Evolutionary conservation across 306 rosid species (phyloP).

Genomic region (Medicago lupulina): DNA sequence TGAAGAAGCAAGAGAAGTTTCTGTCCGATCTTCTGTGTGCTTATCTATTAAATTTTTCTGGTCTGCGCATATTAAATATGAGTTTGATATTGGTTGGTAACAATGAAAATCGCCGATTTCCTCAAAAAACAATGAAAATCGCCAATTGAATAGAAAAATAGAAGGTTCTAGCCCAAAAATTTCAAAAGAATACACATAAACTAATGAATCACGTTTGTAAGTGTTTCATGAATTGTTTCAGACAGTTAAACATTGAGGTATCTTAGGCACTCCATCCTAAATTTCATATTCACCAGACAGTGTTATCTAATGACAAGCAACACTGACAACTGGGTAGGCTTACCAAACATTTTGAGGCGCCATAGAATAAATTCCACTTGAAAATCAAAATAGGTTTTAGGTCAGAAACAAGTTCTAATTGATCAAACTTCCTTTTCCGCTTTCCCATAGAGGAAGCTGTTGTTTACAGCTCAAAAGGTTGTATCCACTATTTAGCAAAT

Average conservation of each 20-base stretch:
- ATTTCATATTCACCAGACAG: slow-evolving; percentile 28
- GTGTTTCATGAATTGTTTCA: slow-evolving; percentile 30
- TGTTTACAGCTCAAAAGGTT: slow-evolving; percentile 20
- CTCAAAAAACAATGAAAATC: slow-evolving; percentile 33
- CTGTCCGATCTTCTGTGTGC: slow-evolving; percentile 67
- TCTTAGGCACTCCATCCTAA: slow-evolving; percentile 21
- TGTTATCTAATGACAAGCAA: slow-evolving; percentile 30
- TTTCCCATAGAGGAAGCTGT: slow-evolving; percentile 22
- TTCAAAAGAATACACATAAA: slow-evolving; percentile 2
- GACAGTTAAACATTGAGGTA: slow-evolving; percentile 24
- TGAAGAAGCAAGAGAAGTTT: slow-evolving; percentile 74
- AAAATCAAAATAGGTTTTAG: slow-evolving; percentile 14
- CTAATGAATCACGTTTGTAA: neutral
- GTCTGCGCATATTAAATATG: slow-evolving; percentile 53
- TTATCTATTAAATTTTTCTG: slow-evolving; percentile 68
- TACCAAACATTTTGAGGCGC: slow-evolving; percentile 27
- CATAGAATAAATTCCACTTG: slow-evolving; percentile 17
- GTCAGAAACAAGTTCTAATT: slow-evolving; percentile 8
- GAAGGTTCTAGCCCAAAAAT: slow-evolving; percentile 23
- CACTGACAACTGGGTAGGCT: slow-evolving; percentile 4
- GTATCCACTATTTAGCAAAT: slow-evolving; percentile 20
- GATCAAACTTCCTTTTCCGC: slow-evolving; percentile 25
- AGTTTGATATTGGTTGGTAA: slow-evolving; percentile 30
- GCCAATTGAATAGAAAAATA: slow-evolving; percentile 35
- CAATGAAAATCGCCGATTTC: slow-evolving; percentile 32